Base-by-base conservation (phyloP, 1,284 basidiomycete genomes). In the Meripilus lineatus region DNA sequence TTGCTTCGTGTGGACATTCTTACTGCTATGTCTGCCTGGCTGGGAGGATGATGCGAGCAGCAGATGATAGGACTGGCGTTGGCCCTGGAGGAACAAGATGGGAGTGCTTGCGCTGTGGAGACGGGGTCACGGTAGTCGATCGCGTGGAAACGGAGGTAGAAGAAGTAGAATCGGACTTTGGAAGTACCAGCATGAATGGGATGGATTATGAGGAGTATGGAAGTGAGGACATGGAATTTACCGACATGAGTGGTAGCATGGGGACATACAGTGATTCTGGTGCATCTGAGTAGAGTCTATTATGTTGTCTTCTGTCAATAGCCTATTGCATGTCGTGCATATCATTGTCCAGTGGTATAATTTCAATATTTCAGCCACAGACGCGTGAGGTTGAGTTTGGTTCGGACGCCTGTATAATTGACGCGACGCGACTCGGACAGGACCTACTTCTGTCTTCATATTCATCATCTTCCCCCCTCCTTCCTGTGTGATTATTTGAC, bases 11-110 rank as follows among this genome's bases (percentile, higher is more conserved):
- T 51, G 83, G 80, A 11, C 89, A 93, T 61, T 62, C 77, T 8
- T 95, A 91, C 66, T 94, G 92, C 63, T 95, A 94, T 62, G 81
- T 85, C 55, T 95, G 92, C 63, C 71, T 94, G 24, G 77, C 88
- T 10, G 86, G 89, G 55, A 80, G 82, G 46, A 79, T 95, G 68
- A 74, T 89, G 54, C 81, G 78, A 25, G 72, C 75, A 1, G 77
- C 77, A 5, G 84, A 86, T 45, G 84, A 86, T 38, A 77, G 71
- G 15, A 72, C 74, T 11, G 73, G 71, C 17, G 58, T 57, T 18
- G 75, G 74, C 0, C 51, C 55, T 2, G 59, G 55, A 13, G 59
- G 59, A n/a, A 53, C 49, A 5, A 53, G 58, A 14, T 94, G 92
- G 92, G 77, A 80, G 50, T 95, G 92, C 62, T 62, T 93, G 45